Evolutionary conservation across 2,329 filamentous ascomycete genomes (phyloP).

Genomic region (Aspergillus sp.): DNA sequence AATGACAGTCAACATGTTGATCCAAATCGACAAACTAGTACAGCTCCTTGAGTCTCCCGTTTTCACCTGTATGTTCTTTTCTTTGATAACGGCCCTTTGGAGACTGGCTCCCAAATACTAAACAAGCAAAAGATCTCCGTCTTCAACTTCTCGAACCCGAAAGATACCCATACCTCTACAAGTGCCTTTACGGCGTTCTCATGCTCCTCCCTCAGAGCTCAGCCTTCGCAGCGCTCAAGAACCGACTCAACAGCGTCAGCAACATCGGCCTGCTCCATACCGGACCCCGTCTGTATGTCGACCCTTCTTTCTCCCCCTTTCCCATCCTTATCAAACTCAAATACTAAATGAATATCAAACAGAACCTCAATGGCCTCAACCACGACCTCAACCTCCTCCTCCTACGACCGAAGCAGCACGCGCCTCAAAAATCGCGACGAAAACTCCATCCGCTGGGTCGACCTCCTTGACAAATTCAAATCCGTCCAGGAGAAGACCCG

Average conservation of each 20-base stretch:
- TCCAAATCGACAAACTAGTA: constrained; percentile 97
- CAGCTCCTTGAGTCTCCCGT: constrained; percentile 96
- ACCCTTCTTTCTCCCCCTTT: constrained; percentile 26
- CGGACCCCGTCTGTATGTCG: constrained; percentile 74
- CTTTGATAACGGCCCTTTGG: neutral
- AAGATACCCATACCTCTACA: constrained; percentile 92
- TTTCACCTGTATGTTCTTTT: constrained; percentile 78
- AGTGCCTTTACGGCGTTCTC: constrained; percentile 93
- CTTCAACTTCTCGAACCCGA: constrained; percentile 95
- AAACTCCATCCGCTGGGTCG: constrained; percentile 83
- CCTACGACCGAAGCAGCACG: constrained; percentile 72
- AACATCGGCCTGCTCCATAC: constrained; percentile 94
- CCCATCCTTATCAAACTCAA: neutral
- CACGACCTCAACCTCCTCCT: constrained; percentile 56
- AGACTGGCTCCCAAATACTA: neutral
- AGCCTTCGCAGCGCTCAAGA: constrained; percentile 94
- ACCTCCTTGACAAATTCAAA: constrained; percentile 93
- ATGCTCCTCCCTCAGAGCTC: constrained; percentile 99
- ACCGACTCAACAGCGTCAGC: constrained; percentile 93
- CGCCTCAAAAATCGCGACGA: constrained; percentile 79
- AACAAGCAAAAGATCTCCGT: constrained; percentile 70
- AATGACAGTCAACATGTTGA: constrained; percentile 98
- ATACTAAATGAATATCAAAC: constrained; percentile 16
- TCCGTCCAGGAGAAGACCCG: constrained; percentile 85
- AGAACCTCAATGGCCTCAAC: constrained; percentile 18